These are phyloP conservation scores for Phytophthora syringae DNA, from an alignment of 352 stramenopile species.

Conservation along the genomic window DNA sequence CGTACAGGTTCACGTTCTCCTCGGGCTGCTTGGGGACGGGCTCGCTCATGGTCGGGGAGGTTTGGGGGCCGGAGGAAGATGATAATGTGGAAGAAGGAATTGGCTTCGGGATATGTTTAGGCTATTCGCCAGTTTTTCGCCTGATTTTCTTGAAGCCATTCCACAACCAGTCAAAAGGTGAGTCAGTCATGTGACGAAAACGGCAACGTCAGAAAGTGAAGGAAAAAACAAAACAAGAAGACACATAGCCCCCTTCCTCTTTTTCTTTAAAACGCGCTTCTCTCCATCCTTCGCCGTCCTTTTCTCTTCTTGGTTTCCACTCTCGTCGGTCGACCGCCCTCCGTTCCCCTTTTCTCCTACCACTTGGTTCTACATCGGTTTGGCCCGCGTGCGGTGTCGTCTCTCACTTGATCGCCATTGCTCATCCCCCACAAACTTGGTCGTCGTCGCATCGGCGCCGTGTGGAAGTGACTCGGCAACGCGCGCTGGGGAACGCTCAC, in stretches of 20 bases:
- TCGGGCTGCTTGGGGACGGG: slow-evolving; percentile 56
- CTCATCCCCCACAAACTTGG: slow-evolving; percentile 19
- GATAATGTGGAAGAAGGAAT: slow-evolving; percentile 28
- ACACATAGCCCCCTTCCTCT: slow-evolving; percentile 42
- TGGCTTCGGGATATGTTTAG: not conserved
- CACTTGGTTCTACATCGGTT: slow-evolving; percentile 46
- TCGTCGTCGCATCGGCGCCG: slow-evolving; percentile 7
- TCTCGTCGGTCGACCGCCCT: slow-evolving; percentile 30
- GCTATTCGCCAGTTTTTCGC: not conserved
- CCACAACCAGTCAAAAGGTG: slow-evolving; percentile 23
- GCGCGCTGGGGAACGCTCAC: slow-evolving; percentile 30
- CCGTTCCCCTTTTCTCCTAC: slow-evolving; percentile 43
- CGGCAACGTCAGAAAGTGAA: no score
- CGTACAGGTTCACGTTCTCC: slow-evolving; percentile 82
- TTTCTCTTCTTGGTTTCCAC: slow-evolving; percentile 25
- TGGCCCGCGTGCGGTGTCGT: slow-evolving; percentile 35
- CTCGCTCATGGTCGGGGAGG: slow-evolving; percentile 51
- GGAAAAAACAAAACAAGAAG: slow-evolving; percentile 43
- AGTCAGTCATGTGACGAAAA: no score
- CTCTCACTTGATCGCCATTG: slow-evolving; percentile 42
- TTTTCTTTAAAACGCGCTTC: slow-evolving; percentile 33
- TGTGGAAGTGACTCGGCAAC: slow-evolving; percentile 5
- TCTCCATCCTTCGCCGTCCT: slow-evolving; percentile 14
- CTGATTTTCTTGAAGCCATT: slow-evolving; percentile 35
- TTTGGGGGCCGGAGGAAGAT: slow-evolving; percentile 13